Conservation (phyloP, 1,284 basidiomycete species). For the Tilletia setariae region DNA sequence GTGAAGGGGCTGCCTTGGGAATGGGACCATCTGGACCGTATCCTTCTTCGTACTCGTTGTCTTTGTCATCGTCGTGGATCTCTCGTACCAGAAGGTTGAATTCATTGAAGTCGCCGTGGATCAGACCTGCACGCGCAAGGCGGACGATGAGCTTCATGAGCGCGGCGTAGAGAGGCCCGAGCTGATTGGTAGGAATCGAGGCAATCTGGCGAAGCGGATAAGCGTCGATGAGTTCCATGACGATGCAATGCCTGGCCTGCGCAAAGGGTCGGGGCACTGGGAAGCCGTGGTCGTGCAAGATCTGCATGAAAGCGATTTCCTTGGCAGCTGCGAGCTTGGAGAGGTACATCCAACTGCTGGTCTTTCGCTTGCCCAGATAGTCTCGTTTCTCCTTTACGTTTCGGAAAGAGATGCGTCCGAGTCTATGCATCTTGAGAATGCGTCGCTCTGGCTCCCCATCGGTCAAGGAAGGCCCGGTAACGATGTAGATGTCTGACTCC, state of each 20-base stretch:
- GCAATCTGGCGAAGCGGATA: slow-evolving; percentile 94
- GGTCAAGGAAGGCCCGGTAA: slow-evolving; percentile 64
- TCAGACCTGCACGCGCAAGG: slow-evolving; percentile 85
- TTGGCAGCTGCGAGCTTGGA: slow-evolving; percentile 91
- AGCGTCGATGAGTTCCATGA: slow-evolving; percentile 94
- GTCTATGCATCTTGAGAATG: slow-evolving; percentile 86
- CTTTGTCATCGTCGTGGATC: slow-evolving; percentile 18
- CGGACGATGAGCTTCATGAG: slow-evolving; percentile 96
- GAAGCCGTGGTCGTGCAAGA: slow-evolving; percentile 87
- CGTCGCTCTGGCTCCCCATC: slow-evolving; percentile 69
- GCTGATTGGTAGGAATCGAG: slow-evolving; percentile 66
- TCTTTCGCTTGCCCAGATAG: slow-evolving; percentile 91
- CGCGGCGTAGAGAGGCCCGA: slow-evolving; percentile 82
- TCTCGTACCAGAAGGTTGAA: slow-evolving; percentile 92
- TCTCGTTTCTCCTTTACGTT: slow-evolving; percentile 96
- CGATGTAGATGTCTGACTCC: slow-evolving; percentile 90
- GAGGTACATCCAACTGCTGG: slow-evolving; percentile 99
- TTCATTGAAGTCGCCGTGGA: slow-evolving; percentile 99
- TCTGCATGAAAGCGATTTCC: slow-evolving; percentile 98
- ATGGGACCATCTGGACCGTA: slow-evolving; percentile 17
- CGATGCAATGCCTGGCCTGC: slow-evolving; percentile 86
- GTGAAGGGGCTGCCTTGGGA: not conserved
- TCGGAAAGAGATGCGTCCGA: slow-evolving; percentile 93
- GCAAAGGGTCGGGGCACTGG: slow-evolving; percentile 91
- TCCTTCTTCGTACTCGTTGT: slow-evolving; percentile 18